phyloP scores from a whole-genome alignment of 208 protist genomes.

The Acanthamoeba healyi region DNA sequence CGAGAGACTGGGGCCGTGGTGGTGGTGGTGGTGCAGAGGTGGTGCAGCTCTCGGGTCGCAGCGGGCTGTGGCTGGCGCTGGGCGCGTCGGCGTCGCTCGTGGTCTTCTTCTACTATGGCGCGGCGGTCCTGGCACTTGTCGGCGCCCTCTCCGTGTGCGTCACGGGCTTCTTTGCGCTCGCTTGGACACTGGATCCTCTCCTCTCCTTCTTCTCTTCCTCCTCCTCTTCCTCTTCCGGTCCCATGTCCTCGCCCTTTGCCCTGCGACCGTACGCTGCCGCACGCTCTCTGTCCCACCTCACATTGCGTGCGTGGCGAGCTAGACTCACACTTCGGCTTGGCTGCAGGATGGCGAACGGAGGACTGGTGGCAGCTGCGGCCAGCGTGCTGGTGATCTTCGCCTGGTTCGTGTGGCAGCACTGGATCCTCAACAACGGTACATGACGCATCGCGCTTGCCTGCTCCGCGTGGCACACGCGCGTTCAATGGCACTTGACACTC shows the following conservation, averaged over 20 bases:
- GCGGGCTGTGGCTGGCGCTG: conserved; percentile 35
- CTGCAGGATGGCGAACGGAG: not conserved
- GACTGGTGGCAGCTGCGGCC: not conserved
- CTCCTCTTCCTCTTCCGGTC: not conserved
- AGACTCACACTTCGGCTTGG: not conserved
- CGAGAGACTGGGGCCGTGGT: no score
- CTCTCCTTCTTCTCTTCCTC: not conserved
- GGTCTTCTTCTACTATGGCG: conserved; percentile 26
- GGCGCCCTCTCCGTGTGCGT: conserved; percentile 13
- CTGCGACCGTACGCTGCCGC: not conserved
- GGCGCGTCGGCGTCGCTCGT: not conserved
- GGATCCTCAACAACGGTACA: conserved; percentile 53
- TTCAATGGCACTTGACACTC: no score
- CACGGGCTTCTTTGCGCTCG: conserved; percentile 25
- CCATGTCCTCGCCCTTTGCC: not conserved
- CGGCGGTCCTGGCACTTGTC: not conserved
- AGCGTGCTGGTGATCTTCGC: conserved; percentile 24
- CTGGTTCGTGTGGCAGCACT: conserved; percentile 41
- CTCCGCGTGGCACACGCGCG: no score
- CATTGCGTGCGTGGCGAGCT: not conserved
- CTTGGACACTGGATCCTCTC: not conserved
- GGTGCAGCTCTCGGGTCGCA: conserved; percentile 8
- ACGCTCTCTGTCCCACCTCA: not conserved
- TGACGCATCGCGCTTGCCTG: no score
- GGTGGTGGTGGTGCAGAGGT: no score